Conservation (phyloP, 2,329 filamentous ascomycete genomes). For the Botrytis hyacinthi region DNA sequence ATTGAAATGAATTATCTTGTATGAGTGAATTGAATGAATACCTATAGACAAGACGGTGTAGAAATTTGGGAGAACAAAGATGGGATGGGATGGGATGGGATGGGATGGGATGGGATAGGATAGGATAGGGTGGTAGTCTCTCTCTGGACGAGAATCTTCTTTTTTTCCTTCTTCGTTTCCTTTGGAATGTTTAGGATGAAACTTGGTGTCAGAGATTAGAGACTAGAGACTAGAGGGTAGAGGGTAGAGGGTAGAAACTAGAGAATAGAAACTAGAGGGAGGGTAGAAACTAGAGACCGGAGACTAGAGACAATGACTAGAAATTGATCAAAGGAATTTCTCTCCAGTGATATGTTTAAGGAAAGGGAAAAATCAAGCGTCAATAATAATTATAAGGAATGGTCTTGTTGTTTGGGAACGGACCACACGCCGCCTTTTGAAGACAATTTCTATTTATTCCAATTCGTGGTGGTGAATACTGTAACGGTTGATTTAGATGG, state of each 20-base stretch:
- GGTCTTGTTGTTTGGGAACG: conserved; percentile 3
- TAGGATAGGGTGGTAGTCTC: neutral
- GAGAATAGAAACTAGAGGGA: too few relatives aligned
- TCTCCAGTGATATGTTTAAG: neutral
- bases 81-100: conserved; percentile 12
- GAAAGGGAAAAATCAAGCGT: neutral
- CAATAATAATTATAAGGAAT: too few relatives aligned
- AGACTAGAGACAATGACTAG: conserved; percentile 5
- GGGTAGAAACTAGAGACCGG: too few relatives aligned
- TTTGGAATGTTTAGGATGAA: conserved; percentile 11
- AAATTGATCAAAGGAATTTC: conserved; percentile 10
- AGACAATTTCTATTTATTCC: neutral
- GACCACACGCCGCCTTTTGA: neutral
- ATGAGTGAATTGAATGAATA: neutral
- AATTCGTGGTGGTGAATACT: too few relatives aligned
- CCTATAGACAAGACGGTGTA: neutral
- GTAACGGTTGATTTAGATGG: neutral
- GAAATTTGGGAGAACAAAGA: conserved; percentile 1
- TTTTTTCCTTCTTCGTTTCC: neutral
- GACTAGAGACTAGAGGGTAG: neutral
- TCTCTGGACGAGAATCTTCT: neutral
- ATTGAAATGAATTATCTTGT: neutral
- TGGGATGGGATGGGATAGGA: neutral
- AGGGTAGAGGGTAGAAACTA: neutral
- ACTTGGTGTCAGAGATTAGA: conserved; percentile 1